Evolutionary conservation across 352 stramenopile species (phyloP).

Genomic region (Globisporangium nodosum): DNA sequence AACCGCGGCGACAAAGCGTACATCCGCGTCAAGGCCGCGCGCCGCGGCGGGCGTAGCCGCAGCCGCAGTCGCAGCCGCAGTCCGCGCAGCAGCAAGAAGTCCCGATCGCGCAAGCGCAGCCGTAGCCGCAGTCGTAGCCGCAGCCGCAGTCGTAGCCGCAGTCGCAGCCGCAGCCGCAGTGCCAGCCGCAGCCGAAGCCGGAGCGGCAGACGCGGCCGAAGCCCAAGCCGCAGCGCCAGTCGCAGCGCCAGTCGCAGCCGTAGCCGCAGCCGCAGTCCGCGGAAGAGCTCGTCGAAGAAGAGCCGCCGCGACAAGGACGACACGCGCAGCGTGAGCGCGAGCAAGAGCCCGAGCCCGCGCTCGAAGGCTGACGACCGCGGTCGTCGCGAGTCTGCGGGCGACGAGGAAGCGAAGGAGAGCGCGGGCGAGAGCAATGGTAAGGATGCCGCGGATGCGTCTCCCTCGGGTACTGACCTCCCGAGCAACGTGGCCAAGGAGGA

Average conservation of each 20-base stretch:
- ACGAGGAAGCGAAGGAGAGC: conserved; percentile 13
- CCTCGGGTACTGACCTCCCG: conserved; percentile 8
- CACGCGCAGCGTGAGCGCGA: conserved; percentile 14
- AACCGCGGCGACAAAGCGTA: conserved; percentile 41
- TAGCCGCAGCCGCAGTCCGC: conserved; percentile 18
- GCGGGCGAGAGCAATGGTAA: conserved; percentile 18
- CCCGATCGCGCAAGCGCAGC: background rate
- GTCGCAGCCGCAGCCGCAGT: conserved; percentile 14
- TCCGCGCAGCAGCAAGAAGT: conserved; percentile 15
- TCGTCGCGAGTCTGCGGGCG: background rate
- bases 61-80: conserved; percentile 22
- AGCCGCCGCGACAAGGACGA: conserved; percentile 10
- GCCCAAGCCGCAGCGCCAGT: conserved; percentile 22
- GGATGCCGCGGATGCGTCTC: conserved; percentile 14
- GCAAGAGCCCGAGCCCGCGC: conserved; percentile 12
- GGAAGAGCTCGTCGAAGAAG: conserved; percentile 17
- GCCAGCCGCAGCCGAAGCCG: conserved; percentile 12
- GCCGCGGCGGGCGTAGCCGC: conserved; percentile 25
- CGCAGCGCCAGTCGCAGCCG: conserved; percentile 29
- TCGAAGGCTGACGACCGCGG: conserved; percentile 3
- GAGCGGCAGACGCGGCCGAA: conserved; percentile 19
- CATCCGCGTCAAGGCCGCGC: conserved; percentile 40
- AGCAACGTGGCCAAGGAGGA: background rate
- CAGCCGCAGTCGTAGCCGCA: conserved; percentile 1
- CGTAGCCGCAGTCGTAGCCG: conserved; percentile 23